phyloP scores from a whole-genome alignment of 2,329 filamentous ascomycete species.

The Coniosporium tulheliwenetii region DNA sequence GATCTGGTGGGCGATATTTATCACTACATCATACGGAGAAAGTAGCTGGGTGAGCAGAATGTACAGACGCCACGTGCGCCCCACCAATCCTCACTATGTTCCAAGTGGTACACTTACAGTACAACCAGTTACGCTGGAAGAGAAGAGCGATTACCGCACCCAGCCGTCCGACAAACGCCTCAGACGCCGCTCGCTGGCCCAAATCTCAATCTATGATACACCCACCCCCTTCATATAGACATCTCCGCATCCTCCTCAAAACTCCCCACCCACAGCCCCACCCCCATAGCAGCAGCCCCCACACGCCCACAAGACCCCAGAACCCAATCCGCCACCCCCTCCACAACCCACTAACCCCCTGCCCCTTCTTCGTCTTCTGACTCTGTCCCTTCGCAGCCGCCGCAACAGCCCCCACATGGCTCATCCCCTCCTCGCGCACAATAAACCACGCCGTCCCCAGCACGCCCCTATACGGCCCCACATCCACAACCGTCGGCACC shows the following conservation, averaged over 20 bases:
- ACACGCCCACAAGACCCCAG: conserved; percentile 61
- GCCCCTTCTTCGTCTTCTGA: conserved; percentile 34
- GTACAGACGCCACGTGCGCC: too few species aligned
- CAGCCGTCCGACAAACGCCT: neutral
- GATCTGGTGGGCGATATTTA: too few species aligned
- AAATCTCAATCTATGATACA: neutral
- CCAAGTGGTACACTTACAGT: too few species aligned
- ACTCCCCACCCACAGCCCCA: conserved; percentile 31
- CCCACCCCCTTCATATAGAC: neutral
- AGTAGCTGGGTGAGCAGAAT: too few species aligned
- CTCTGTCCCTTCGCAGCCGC: conserved; percentile 13
- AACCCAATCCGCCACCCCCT: conserved; percentile 64
- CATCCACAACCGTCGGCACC: conserved; percentile 51
- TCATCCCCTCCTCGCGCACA: conserved; percentile 63
- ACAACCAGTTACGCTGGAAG: too few species aligned
- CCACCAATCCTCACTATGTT: too few species aligned
- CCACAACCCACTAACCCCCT: conserved; percentile 54
- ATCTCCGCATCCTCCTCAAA: conserved; percentile 8
- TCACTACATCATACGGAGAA: too few species aligned
- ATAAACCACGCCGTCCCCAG: conserved; percentile 87
- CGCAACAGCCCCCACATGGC: conserved; percentile 18
- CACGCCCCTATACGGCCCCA: conserved; percentile 71
- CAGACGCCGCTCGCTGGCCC: neutral
- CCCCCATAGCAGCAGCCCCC: conserved; percentile 53
- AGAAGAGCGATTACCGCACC: neutral